Base-by-base conservation (phyloP, 106 monocot species). In the Cymbidium sinense region DNA sequence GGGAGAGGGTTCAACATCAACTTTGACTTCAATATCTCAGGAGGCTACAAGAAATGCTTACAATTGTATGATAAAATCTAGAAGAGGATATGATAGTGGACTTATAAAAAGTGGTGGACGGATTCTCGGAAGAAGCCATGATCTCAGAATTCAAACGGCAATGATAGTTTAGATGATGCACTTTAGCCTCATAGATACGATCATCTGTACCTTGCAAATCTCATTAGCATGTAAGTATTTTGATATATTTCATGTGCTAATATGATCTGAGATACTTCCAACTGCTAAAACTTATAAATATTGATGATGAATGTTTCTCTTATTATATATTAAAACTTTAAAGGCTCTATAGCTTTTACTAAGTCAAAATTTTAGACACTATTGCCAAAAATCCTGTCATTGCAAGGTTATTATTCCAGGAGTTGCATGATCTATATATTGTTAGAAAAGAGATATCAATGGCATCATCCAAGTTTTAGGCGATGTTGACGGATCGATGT, bases 91-190 rank as follows among this genome's bases (percentile, higher is more conserved):
- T 76, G 79, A 50, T 77, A n/a, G 25, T 2, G 80, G 79, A 82
- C 58, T 77, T 74, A 61, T 76, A 54, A 81, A 15, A 76, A 33
- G 4, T 47, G 36, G 70, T 82, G 70, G 25, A 83, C 80, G 21
- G 84, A 78, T 27, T 85, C 93, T 67, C 67, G n/a, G 78, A 54
- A 72, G 51, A 9, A n/a, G n/a, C n/a, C n/a, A n/a, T n/a, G n/a
- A n/a, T n/a, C n/a, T n/a, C 52, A 79, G 12, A 43, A 80, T 96
- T 85, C 85, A 85, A 74, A 91, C n/a, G n/a, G 93, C 77, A 91
- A 73, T 85, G 79, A 85, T 69, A 78, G 54, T n/a, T 54, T 18
- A 67, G 77, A n/a, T n/a, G n/a, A n/a, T n/a, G n/a, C n/a, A 7
- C 23, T n/a, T n/a, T n/a, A n/a, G n/a, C n/a, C n/a, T n/a, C n/a